Evolutionary conservation across 1,139 yeast species (phyloP).

Genomic region (Geotrichum klebahnii): DNA sequence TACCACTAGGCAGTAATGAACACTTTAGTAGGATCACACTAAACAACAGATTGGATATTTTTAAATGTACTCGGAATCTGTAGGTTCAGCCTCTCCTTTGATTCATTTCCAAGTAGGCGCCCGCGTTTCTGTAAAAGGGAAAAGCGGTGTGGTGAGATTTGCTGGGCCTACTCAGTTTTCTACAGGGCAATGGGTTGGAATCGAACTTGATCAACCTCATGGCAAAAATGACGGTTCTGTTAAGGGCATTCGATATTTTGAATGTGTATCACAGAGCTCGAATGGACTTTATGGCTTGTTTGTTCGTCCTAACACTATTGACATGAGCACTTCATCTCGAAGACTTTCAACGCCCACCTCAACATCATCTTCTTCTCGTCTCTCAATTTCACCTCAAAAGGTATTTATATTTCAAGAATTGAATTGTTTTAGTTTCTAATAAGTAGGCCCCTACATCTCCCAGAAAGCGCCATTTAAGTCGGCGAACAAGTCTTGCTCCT

Average conservation of each 20-base stretch:
- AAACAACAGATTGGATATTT: background rate
- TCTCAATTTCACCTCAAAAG: conserved; percentile 2
- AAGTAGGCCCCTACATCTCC: background rate
- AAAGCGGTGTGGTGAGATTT: conserved; percentile 35
- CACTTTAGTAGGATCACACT: no score
- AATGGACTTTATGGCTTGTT: conserved; percentile 48
- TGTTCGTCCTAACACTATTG: conserved; percentile 29
- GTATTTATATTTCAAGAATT: background rate
- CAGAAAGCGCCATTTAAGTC: background rate
- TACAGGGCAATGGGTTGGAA: conserved; percentile 64
- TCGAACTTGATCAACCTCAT: conserved; percentile 52
- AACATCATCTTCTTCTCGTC: conserved; percentile 1
- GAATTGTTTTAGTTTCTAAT: background rate
- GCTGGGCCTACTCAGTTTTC: conserved; percentile 50
- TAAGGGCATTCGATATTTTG: conserved; percentile 56
- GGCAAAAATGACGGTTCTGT: conserved; percentile 76
- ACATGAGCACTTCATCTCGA: background rate
- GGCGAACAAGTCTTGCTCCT: conserved; percentile 1
- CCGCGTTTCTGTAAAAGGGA: conserved; percentile 29
- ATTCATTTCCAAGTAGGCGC: conserved; percentile 24
- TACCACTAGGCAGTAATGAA: no score
- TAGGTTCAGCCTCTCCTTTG: background rate
- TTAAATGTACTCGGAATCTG: background rate
- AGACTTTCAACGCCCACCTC: background rate
- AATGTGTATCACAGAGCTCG: conserved; percentile 36